Percentiles rank a stretch among this genome's conserved stretches.
Conservation (phyloP, 2,329 filamentous ascomycete genomes). For the Allantophomopsis cytisporea region DNA sequence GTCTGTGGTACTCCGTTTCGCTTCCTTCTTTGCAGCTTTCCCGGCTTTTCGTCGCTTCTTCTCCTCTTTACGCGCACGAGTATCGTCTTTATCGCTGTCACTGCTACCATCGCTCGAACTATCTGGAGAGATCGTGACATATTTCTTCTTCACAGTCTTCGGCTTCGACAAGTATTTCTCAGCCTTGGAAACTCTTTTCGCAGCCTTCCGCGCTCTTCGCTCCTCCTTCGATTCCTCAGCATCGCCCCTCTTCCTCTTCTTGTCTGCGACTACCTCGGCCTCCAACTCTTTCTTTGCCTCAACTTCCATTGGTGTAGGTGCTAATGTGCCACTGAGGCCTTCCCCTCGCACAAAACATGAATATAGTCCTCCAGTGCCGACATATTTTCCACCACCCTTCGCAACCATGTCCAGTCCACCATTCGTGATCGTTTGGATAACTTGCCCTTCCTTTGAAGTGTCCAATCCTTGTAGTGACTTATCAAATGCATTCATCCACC, state of each 20-base stretch:
- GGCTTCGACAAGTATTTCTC: conserved; percentile 3
- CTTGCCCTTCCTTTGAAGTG: conserved; percentile 38
- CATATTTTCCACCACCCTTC: conserved; percentile 40
- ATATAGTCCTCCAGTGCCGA: conserved; percentile 49
- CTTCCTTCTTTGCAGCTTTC: conserved; percentile 1
- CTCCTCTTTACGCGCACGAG: conserved; percentile 7
- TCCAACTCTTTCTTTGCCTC: conserved; percentile 16
- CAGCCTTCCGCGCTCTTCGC: conserved; percentile 23
- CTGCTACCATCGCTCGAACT: conserved; percentile 6
- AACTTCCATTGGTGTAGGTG: neutral
- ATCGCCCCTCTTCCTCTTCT: conserved; percentile 5
- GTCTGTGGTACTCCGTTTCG: conserved; percentile 5
- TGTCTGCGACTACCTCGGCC: conserved; percentile 4
- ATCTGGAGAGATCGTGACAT: conserved; percentile 3
- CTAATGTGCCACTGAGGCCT: conserved; percentile 57
- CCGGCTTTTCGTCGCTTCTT: conserved; percentile 3
- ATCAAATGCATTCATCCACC: conserved; percentile 96
- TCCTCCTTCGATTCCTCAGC: conserved; percentile 16
- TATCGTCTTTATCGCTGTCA: conserved; percentile 1
- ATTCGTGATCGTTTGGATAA: conserved; percentile 40
- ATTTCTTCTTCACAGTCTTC: conserved; percentile 10
- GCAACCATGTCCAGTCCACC: conserved; percentile 42
- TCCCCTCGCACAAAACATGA: conserved; percentile 77
- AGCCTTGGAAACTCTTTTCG: conserved; percentile 16
- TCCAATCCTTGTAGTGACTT: conserved; percentile 74